Evolutionary conservation across 2,329 filamentous ascomycete species (phyloP).

Genomic region (Xylariaceae sp.): DNA sequence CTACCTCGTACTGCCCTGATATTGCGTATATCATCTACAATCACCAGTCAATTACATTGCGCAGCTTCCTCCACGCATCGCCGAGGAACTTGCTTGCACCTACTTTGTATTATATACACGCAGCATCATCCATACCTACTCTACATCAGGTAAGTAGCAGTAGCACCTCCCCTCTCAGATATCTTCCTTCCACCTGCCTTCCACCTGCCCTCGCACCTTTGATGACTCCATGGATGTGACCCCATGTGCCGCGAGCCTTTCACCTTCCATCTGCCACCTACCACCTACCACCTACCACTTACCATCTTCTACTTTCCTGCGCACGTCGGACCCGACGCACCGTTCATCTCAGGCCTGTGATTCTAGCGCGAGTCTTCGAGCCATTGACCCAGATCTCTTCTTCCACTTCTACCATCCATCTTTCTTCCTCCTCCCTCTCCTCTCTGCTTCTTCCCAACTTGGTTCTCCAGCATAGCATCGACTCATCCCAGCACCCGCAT

Average conservation of each 20-base stretch:
- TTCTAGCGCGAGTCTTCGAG: slow-evolving; percentile 1
- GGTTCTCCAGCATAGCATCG: slow-evolving; percentile 55
- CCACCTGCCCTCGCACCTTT: neutral
- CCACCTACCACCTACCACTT: too few relatives aligned
- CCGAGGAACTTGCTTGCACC: slow-evolving; percentile 12
- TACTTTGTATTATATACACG: slow-evolving; percentile 14
- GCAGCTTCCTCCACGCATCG: slow-evolving; percentile 19
- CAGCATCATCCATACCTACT: slow-evolving; percentile 8
- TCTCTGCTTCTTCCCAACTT: slow-evolving; percentile 35
- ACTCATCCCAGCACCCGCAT: slow-evolving; percentile 46
- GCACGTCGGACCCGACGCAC: neutral
- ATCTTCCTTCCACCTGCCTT: neutral
- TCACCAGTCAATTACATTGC: neutral
- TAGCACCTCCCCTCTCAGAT: too few relatives aligned
- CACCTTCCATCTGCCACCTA: too few relatives aligned
- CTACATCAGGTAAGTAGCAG: slow-evolving; percentile 17
- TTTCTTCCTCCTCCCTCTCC: slow-evolving; percentile 29
- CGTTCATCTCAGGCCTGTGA: slow-evolving; percentile 10
- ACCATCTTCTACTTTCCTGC: too few relatives aligned
- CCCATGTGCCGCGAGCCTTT: neutral
- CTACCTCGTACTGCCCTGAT: too few relatives aligned
- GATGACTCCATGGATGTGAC: neutral
- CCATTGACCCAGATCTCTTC: slow-evolving; percentile 5
- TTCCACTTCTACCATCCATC: slow-evolving; percentile 22
- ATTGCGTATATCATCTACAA: slow-evolving; percentile 2